A percentile compares a stretch with the other conserved stretches of the same genome.
Evolutionary conservation across 1,284 basidiomycete genomes (phyloP).

Genomic region (Pseudozyma hubeiensis): DNA sequence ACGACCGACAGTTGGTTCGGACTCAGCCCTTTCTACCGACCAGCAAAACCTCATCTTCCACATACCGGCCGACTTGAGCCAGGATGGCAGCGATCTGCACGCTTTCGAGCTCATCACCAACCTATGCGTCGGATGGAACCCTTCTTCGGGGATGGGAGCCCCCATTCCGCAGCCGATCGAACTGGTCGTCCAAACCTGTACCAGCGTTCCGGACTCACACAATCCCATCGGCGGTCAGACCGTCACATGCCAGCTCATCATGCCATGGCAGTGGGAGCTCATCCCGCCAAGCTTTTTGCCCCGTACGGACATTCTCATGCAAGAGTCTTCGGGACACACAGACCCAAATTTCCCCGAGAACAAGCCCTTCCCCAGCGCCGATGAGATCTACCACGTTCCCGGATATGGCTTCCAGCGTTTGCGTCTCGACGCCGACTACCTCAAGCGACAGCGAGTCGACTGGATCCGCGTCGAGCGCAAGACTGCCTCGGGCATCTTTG

Average conservation of each 20-base stretch:
- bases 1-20: slow-evolving; percentile 5
- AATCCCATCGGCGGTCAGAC: slow-evolving; percentile 24
- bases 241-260: slow-evolving; percentile 32
- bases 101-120: slow-evolving; percentile 62
- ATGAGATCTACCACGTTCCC: slow-evolving; percentile 50
- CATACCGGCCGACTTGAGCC: slow-evolving; percentile 24
- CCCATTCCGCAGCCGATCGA: slow-evolving; percentile 43
- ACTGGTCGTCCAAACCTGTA: slow-evolving; percentile 47
- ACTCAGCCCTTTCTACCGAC: slow-evolving; percentile 12
- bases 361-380: slow-evolving; percentile 39
- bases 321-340: slow-evolving; percentile 5
- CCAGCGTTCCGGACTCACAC: slow-evolving; percentile 22
- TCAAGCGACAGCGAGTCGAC: slow-evolving; percentile 42
- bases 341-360: slow-evolving; percentile 21
- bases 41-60: slow-evolving; percentile 17
- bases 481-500: slow-evolving; percentile 26
- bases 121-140: slow-evolving; percentile 51
- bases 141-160: slow-evolving; percentile 33
- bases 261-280: slow-evolving; percentile 53
- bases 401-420: slow-evolving; percentile 43
- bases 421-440: slow-evolving; percentile 34
- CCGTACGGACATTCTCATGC: slow-evolving; percentile 27
- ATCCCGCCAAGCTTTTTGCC: slow-evolving; percentile 44
- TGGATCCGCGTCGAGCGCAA: slow-evolving; percentile 53
- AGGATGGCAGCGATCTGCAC: slow-evolving; percentile 20